These are phyloP conservation scores for Rhodotorula kratochvilovae DNA, from an alignment of 768 basidiomycete species.

Conservation along the genomic window DNA sequence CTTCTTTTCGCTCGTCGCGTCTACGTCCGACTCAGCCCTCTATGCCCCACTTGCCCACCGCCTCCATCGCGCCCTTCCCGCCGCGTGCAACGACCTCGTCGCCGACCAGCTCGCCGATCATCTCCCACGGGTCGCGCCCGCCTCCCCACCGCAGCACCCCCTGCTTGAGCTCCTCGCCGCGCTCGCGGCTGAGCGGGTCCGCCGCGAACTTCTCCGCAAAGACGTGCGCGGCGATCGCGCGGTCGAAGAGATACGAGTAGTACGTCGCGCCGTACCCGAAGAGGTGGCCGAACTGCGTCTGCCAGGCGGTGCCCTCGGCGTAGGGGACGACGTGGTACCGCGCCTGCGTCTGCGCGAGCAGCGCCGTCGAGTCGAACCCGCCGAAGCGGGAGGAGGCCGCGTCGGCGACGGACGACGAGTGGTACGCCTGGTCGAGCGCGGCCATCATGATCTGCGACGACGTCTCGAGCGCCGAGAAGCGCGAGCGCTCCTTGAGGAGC, in stretches of 20 bases:
- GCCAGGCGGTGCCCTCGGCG: slow-evolving; percentile 80
- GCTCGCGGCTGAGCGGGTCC: slow-evolving; percentile 64
- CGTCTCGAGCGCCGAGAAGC: slow-evolving; percentile 65
- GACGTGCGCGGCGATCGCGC: slow-evolving; percentile 88
- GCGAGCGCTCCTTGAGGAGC: slow-evolving; percentile 43
- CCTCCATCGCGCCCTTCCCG: slow-evolving; percentile 75
- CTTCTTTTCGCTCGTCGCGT: not conserved
- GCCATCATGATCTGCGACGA: slow-evolving; percentile 87
- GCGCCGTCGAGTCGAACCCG: slow-evolving; percentile 70
- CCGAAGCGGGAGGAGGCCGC: slow-evolving; percentile 41
- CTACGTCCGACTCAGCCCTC: slow-evolving; percentile 48
- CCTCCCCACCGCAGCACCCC: slow-evolving; percentile 78
- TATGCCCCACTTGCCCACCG: slow-evolving; percentile 83
- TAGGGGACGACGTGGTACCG: slow-evolving; percentile 72
- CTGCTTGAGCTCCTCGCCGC: slow-evolving; percentile 74
- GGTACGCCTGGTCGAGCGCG: slow-evolving; percentile 80
- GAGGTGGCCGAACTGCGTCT: slow-evolving; percentile 91
- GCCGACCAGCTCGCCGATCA: slow-evolving; percentile 70
- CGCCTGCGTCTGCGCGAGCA: slow-evolving; percentile 56
- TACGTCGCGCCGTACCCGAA: slow-evolving; percentile 97
- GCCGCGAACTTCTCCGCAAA: slow-evolving; percentile 69
- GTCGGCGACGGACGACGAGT: slow-evolving; percentile 59
- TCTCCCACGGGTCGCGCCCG: slow-evolving; percentile 86
- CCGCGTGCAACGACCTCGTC: slow-evolving; percentile 65
- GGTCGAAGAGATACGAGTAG: slow-evolving; percentile 94